Evolutionary conservation across 768 basidiomycete genomes (phyloP), one percentile per base, ranked within the genome.

Genomic region (Lyophyllum decastes): DNA sequence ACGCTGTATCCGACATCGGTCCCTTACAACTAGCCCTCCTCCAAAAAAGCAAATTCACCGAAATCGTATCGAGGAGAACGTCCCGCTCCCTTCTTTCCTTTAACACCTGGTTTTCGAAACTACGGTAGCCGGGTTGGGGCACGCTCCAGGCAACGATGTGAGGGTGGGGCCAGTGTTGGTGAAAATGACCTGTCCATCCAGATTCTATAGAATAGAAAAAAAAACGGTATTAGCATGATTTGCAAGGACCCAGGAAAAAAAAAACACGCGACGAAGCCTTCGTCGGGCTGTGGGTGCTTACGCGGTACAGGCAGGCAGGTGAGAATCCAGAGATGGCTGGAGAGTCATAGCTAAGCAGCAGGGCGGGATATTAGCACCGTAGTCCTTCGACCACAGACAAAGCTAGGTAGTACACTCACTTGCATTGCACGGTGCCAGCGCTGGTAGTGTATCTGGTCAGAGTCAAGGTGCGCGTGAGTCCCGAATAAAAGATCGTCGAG

Each of bases 101-200:
- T 10, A 24, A 14, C 55, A 59, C 1, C 52, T 17, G 35, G 50
- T 52, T 30, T 49, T 52, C 12, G 38, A 52, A 10, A 48, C 26
- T 9, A 61, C 21, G 7, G 45, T 49, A 38, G 47, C 35, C 4
- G 44, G 47, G 30, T 26, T 49, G 22, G 62, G 62, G 38, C 62
- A 63, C 16, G 62, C 48, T 2, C 55, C 58, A 24, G 57, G 57
- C 21, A 58, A 34, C 4, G 57, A 53, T 2, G 27, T 51, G 3
- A 58, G 34, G 25, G 57, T 59, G 22, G 58, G 16, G 8, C 54
- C 57, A n/a, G 62, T 61, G 44, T 63, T 63, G 17, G 56, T 63
- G 38, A 55, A 48, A 7, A 27, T 49, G 2, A 63, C 40, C 19
- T 47, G 41, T 1, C 62, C 62, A 16, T 45, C 52, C 8, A 52